Evolutionary conservation across 1,139 yeast genomes (phyloP).

Genomic region (Debaryomyces fabryi): DNA sequence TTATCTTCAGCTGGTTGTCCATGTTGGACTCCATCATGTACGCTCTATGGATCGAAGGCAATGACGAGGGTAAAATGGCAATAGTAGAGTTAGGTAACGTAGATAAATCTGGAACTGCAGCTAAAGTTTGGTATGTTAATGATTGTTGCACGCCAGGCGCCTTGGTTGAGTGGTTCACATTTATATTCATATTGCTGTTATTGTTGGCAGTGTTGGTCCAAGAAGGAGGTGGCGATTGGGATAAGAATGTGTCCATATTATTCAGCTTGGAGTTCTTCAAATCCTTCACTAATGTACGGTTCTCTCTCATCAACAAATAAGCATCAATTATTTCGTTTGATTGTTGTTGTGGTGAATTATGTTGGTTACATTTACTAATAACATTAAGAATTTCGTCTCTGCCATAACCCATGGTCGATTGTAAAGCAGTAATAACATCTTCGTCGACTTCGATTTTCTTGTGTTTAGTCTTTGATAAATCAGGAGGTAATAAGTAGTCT

Average conservation of each 20-base stretch:
- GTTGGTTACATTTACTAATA: slow-evolving; percentile 50
- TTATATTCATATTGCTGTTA: slow-evolving; percentile 11
- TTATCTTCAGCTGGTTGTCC: slow-evolving; percentile 51
- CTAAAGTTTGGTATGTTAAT: slow-evolving; percentile 51
- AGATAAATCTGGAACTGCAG: slow-evolving; percentile 53
- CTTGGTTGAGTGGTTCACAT: slow-evolving; percentile 14
- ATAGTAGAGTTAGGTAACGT: slow-evolving; percentile 67
- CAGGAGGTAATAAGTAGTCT: slow-evolving; percentile 78
- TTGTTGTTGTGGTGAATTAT: slow-evolving; percentile 38
- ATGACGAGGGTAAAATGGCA: slow-evolving; percentile 89
- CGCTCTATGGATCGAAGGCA: slow-evolving; percentile 94
- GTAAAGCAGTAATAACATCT: slow-evolving; percentile 75
- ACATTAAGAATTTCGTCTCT: slow-evolving; percentile 84
- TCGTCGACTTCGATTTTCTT: slow-evolving; percentile 65
- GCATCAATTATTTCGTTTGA: slow-evolving; percentile 87
- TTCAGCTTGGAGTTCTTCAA: slow-evolving; percentile 58
- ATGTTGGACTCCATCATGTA: slow-evolving; percentile 70
- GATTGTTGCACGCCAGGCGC: slow-evolving; percentile 50
- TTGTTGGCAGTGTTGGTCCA: slow-evolving; percentile 32
- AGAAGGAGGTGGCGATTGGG: slow-evolving; percentile 53
- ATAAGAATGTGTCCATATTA: slow-evolving; percentile 53
- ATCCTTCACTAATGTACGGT: slow-evolving; percentile 68
- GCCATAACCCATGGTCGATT: slow-evolving; percentile 91
- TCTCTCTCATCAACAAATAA: slow-evolving; percentile 84
- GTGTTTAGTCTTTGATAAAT: slow-evolving; percentile 46